Conservation (phyloP, 108 stramenopile species). For the Skeletonema grethae region DNA sequence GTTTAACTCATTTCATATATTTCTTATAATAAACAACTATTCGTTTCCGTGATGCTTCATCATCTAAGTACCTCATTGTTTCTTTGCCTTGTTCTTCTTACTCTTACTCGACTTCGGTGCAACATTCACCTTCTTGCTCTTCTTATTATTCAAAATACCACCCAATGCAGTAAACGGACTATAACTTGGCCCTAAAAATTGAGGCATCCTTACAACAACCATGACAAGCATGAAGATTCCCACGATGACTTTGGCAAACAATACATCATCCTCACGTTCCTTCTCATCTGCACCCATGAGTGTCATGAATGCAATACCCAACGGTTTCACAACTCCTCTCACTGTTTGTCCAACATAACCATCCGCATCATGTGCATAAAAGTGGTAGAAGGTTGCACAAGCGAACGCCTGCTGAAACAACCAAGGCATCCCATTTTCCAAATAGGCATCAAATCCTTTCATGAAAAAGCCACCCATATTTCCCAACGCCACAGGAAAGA, state of each 20-base stretch:
- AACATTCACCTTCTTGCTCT: slow-evolving; percentile 21
- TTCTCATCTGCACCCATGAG: slow-evolving; percentile 40
- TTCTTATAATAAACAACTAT: neutral
- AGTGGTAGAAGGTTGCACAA: slow-evolving; percentile 76
- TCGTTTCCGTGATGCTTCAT: neutral
- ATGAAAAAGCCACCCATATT: slow-evolving; percentile 82
- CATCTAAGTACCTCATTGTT: neutral
- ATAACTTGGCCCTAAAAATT: slow-evolving; percentile 69
- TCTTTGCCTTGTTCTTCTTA: slow-evolving; percentile 40
- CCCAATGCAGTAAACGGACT: slow-evolving; percentile 53
- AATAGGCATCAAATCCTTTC: slow-evolving; percentile 72
- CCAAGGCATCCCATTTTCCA: slow-evolving; percentile 74
- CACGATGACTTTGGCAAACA: slow-evolving; percentile 61
- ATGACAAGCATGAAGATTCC: slow-evolving; percentile 71
- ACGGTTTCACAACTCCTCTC: slow-evolving; percentile 35
- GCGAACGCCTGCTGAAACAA: slow-evolving; percentile 78
- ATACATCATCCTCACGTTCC: slow-evolving; percentile 49
- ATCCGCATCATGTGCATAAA: slow-evolving; percentile 69
- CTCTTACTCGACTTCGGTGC: slow-evolving; percentile 10
- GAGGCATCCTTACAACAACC: slow-evolving; percentile 65
- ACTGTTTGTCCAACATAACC: slow-evolving; percentile 62
- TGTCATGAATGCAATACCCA: slow-evolving; percentile 32
- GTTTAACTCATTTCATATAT: too few species aligned
- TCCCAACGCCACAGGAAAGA: slow-evolving; percentile 72
- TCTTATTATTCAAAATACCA: slow-evolving; percentile 8